A percentile compares a stretch with the other conserved stretches of the same genome.
Evolutionary conservation across 2,329 filamentous ascomycete species (phyloP).

Genomic region (Podosphaera xanthii): DNA sequence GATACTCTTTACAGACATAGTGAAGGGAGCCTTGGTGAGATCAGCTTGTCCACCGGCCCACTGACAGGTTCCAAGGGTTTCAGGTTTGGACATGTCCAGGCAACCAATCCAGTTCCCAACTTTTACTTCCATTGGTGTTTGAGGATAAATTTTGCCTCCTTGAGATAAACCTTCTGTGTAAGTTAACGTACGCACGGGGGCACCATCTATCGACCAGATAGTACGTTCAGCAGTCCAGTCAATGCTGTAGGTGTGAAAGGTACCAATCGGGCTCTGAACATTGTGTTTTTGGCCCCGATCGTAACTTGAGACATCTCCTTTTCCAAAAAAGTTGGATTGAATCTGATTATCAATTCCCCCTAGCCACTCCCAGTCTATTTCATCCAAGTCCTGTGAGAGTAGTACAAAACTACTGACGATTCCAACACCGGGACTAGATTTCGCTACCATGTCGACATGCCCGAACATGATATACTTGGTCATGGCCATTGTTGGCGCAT

Average conservation of each 20-base stretch:
- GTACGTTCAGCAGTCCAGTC: conserved; percentile 39
- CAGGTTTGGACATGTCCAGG: conserved; percentile 18
- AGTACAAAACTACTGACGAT: conserved; percentile 27
- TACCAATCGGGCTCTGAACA: conserved; percentile 16
- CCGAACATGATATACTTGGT: conserved; percentile 31
- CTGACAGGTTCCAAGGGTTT: conserved; percentile 32
- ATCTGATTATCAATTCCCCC: conserved; percentile 16
- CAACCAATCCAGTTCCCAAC: conserved; percentile 30
- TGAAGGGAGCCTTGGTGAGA: conserved; percentile 23
- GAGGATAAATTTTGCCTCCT: conserved; percentile 35
- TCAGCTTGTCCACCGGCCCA: conserved; percentile 41
- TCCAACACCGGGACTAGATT: conserved; percentile 24
- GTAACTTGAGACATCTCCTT: conserved; percentile 28
- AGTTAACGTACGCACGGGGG: conserved; percentile 23
- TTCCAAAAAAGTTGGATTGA: conserved; percentile 30
- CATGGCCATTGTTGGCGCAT: conserved; percentile 24
- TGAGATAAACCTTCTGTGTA: conserved; percentile 23
- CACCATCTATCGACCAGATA: conserved; percentile 34
- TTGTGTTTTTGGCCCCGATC: conserved; percentile 22
- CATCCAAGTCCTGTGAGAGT: conserved; percentile 27
- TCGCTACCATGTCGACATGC: conserved; percentile 23
- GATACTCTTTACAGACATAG: conserved; percentile 27
- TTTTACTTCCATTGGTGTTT: conserved; percentile 46
- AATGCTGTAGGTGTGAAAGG: conserved; percentile 40
- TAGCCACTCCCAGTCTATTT: conserved; percentile 27